These are phyloP conservation scores for Fonsecaea pedrosoi DNA, from an alignment of 2,329 filamentous ascomycete species.

Conservation along the genomic window DNA sequence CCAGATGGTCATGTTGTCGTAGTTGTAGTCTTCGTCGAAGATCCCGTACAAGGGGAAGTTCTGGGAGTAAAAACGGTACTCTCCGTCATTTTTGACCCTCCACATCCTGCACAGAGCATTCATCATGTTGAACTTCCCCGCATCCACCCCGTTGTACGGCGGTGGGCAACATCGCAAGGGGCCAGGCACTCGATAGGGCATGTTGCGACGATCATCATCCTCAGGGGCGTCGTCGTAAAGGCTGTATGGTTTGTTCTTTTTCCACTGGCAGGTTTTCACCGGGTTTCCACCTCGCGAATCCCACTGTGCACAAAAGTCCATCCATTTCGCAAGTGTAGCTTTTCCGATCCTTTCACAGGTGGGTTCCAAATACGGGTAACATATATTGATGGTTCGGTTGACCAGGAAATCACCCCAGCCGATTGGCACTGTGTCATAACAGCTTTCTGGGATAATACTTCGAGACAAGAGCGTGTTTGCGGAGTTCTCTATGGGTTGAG, in stretches of 20 bases:
- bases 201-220: neutral
- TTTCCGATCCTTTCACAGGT: constrained; percentile 6
- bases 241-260: constrained; percentile 1
- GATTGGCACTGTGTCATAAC: neutral
- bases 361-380: constrained; percentile 3
- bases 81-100: constrained; percentile 6
- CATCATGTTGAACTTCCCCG: neutral
- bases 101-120: constrained; percentile 6
- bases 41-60: constrained; percentile 12
- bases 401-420: constrained; percentile 8
- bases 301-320: constrained; percentile 6
- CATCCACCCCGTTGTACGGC: neutral
- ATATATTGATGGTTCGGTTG: constrained; percentile 10
- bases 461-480: neutral
- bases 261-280: constrained; percentile 1
- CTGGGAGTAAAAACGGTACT: constrained; percentile 11
- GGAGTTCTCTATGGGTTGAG: neutral
- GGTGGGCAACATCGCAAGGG: constrained; percentile 2
- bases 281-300: neutral
- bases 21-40: constrained; percentile 12
- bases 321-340: constrained; percentile 6
- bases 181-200: neutral
- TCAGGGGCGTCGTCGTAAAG: constrained; percentile 3
- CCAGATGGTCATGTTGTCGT: constrained; percentile 9
- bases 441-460: neutral